phyloP scores from a whole-genome alignment of 2,329 filamentous ascomycete genomes.

The Stagonosporopsis chrysanthemi region DNA sequence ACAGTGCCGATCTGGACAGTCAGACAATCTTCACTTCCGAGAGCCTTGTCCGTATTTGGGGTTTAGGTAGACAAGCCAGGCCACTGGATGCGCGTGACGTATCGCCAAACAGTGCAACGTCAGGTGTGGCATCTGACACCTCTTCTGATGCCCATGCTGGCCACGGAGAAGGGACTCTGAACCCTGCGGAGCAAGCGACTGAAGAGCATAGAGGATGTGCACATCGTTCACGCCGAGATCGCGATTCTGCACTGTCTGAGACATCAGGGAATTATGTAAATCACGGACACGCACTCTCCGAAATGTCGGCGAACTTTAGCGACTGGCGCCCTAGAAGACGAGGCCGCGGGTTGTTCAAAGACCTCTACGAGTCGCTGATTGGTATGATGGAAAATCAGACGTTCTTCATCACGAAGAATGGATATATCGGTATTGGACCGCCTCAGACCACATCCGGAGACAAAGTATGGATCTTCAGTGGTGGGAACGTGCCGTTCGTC shows the following conservation, averaged over 20 bases:
- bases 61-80: neutral
- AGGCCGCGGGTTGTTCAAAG: neutral
- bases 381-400: slow-evolving; percentile 18
- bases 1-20: neutral
- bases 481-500: slow-evolving; percentile 21
- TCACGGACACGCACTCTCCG: neutral
- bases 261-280: too few species aligned
- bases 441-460: slow-evolving; percentile 5
- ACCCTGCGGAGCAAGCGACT: neutral
- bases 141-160: neutral
- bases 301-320: neutral
- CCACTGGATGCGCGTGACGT: neutral
- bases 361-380: slow-evolving; percentile 8
- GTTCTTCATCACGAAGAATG: slow-evolving; percentile 21
- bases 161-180: neutral
- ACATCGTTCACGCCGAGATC: neutral
- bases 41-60: neutral
- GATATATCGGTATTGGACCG: slow-evolving; percentile 25
- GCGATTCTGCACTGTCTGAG: too few species aligned
- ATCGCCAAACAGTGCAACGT: neutral
- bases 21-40: neutral
- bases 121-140: neutral
- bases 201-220: neutral
- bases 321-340: neutral
- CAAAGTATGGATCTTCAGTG: slow-evolving; percentile 18